Evolutionary conservation across 2,329 filamentous ascomycete species (phyloP), one percentile per base, ranked within the genome.

Genomic region (Chaetothyriales sp.): DNA sequence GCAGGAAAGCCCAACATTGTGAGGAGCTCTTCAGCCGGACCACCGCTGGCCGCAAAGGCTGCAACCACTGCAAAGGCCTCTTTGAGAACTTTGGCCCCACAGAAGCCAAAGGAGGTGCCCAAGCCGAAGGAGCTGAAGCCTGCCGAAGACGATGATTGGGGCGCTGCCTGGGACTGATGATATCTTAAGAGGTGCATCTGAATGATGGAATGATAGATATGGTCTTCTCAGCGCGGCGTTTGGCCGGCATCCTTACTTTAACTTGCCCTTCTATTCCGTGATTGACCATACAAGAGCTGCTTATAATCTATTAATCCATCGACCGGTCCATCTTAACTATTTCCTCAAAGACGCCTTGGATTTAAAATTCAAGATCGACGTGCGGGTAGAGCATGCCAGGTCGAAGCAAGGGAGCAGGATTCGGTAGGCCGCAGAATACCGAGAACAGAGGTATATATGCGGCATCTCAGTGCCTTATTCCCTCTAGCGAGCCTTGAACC

Each of bases 51-150:
- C n/a, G 47, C 57, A 0, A 77, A 76, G 55, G 65, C 70, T 5
- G 63, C 69, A 1, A 57, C 70, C 1, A 64, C 71, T 0, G 65
- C 63, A 1, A 67, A 75, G 0, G 44, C 52, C 19, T 49, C 53
- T 18, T 48, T 52, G 22, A 20, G 52, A 20, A 54, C 50, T 42
- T 5, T 39, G n/a, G 22, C 1, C 10, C 6, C 22, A 45, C 2
- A 1, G 10, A 45, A 45, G 18, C 43, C 43, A 45, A 45, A 19
- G 45, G 20, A 32, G 20, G 18, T 45, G 19, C 43, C 78, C 60
- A 81, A 79, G 60, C 82, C 82, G 1, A 65, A 71, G 60, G 61
- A 70, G 54, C 18, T 46, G 36, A 63, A 65, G 36, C 62, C 62
- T 25, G 61, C 59, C 10, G 45, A 47, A 19, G 70, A 73, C 54